Percentiles rank a stretch among this genome's conserved stretches.
These are phyloP conservation scores for Madurella mycetomatis DNA, from an alignment of 2,329 filamentous ascomycete species.

Conservation along the genomic window DNA sequence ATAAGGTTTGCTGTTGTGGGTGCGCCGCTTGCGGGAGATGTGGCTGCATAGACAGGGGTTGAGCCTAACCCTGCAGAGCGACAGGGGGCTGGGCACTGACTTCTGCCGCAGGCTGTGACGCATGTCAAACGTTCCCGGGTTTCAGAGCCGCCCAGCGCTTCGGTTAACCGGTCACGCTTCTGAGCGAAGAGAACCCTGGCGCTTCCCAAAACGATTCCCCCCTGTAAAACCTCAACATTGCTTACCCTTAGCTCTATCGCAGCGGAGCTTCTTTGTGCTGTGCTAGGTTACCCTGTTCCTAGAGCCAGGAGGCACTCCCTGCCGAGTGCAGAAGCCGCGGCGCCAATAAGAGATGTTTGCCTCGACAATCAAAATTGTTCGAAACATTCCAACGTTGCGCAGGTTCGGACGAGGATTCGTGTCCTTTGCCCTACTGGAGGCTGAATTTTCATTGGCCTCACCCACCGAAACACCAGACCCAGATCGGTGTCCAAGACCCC, in stretches of 20 bases:
- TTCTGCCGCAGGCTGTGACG: constrained; percentile 22
- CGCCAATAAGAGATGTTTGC: too few species aligned
- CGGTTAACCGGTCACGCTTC: not conserved
- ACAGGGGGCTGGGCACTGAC: constrained; percentile 11
- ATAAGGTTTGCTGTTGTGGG: constrained; percentile 30
- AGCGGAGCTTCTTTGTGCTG: too few species aligned
- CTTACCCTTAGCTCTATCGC: too few species aligned
- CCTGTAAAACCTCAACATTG: too few species aligned
- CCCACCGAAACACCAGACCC: not conserved
- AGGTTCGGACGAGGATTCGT: too few species aligned
- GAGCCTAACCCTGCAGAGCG: not conserved
- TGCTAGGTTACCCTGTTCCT: too few species aligned
- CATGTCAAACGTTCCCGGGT: constrained; percentile 23
- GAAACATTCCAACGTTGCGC: too few species aligned
- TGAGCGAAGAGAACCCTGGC: not conserved
- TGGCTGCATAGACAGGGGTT: constrained; percentile 2
- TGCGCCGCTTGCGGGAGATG: constrained; percentile 7
- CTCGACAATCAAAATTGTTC: too few species aligned
- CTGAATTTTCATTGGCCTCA: not conserved
- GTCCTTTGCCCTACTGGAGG: not conserved
- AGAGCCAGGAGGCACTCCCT: too few species aligned
- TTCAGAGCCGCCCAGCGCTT: constrained; percentile 22
- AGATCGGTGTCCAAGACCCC: too few species aligned
- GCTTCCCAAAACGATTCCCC: too few species aligned
- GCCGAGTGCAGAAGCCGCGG: too few species aligned